These are phyloP conservation scores for Trifolium subterraneum DNA, from an alignment of 306 rosid species.

Conservation along the genomic window DNA sequence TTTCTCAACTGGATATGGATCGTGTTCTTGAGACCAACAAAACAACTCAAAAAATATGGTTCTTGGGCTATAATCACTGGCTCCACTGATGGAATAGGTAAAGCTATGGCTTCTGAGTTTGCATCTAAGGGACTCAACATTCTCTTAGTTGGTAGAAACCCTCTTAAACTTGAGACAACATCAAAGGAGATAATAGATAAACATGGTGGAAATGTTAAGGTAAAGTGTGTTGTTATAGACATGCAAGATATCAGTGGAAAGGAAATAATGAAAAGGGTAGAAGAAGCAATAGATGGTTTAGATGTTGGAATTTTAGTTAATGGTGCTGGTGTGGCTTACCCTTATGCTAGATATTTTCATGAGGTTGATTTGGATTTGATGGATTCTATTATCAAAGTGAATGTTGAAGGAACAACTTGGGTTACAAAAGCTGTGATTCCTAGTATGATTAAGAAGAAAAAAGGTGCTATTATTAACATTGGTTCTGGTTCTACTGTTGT, in stretches of 20 bases:
- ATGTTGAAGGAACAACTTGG: conserved; percentile 57
- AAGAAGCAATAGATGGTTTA: conserved; percentile 45
- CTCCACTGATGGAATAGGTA: conserved; percentile 87
- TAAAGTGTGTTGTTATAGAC: conserved; percentile 40
- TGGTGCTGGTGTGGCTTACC: conserved; percentile 44
- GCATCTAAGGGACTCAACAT: conserved; percentile 70
- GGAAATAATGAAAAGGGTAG: conserved; percentile 40
- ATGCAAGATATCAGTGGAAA: conserved; percentile 45
- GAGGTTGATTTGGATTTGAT: conserved; percentile 47
- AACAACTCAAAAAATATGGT: conserved; percentile 68
- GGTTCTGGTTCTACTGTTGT: conserved; percentile 57
- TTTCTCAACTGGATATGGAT: conserved; percentile 58
- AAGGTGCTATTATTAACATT: conserved; percentile 61
- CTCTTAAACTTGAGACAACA: conserved; percentile 45
- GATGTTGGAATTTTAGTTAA: conserved; percentile 49
- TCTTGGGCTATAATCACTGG: conserved; percentile 86
- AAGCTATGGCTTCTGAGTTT: conserved; percentile 66
- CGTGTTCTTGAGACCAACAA: conserved; percentile 60
- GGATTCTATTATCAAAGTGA: conserved; percentile 46
- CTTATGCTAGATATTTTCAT: conserved; percentile 49
- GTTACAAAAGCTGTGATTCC: conserved; percentile 59
- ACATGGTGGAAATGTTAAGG: conserved; percentile 14
- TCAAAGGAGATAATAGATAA: conserved; percentile 36
- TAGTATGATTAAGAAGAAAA: conserved; percentile 58
- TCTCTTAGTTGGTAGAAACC: conserved; percentile 54